A percentile compares a stretch with the other conserved stretches of the same genome.
Evolutionary conservation across 345 rosid genomes (phyloP).

Genomic region (Gossypium ekmanianum): DNA sequence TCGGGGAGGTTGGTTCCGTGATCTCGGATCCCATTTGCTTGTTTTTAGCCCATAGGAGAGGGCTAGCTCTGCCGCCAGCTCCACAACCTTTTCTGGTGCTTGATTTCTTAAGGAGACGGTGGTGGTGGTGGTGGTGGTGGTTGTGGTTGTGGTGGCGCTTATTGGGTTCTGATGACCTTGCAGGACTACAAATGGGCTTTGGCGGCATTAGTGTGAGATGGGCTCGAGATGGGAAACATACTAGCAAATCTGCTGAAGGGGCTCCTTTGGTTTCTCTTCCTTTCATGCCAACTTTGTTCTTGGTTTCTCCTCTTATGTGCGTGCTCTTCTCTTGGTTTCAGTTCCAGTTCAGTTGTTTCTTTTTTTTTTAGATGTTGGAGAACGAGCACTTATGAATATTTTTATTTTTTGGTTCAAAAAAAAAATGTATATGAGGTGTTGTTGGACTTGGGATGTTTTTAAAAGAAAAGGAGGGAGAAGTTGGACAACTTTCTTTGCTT

Average conservation of each 20-base stretch:
- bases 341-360: not conserved
- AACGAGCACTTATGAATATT: not conserved
- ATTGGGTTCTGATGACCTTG: slow-evolving; percentile 42
- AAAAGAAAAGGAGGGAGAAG: slow-evolving; percentile 27
- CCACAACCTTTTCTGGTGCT: slow-evolving; percentile 29
- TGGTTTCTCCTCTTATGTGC: slow-evolving; percentile 9
- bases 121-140: slow-evolving; percentile 16
- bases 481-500: slow-evolving; percentile 30
- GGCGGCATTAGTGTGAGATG: slow-evolving; percentile 66
- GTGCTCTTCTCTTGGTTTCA: slow-evolving; percentile 18
- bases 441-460: slow-evolving; percentile 16
- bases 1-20: slow-evolving; percentile 81
- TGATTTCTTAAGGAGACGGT: slow-evolving; percentile 36
- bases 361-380: not conserved
- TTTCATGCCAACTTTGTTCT: slow-evolving; percentile 43
- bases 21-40: slow-evolving; percentile 50
- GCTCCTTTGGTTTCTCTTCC: slow-evolving; percentile 60
- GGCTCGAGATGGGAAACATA: slow-evolving; percentile 80
- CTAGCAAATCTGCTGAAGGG: slow-evolving; percentile 69
- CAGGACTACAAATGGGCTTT: slow-evolving; percentile 72
- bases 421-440: slow-evolving; percentile 17
- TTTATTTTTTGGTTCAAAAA: not conserved
- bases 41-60: slow-evolving; percentile 60
- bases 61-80: slow-evolving; percentile 39
- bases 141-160: slow-evolving; percentile 36